Evolutionary conservation across 164 flowering plant genomes (phyloP).

Genomic region (Cinnamomum chago): DNA sequence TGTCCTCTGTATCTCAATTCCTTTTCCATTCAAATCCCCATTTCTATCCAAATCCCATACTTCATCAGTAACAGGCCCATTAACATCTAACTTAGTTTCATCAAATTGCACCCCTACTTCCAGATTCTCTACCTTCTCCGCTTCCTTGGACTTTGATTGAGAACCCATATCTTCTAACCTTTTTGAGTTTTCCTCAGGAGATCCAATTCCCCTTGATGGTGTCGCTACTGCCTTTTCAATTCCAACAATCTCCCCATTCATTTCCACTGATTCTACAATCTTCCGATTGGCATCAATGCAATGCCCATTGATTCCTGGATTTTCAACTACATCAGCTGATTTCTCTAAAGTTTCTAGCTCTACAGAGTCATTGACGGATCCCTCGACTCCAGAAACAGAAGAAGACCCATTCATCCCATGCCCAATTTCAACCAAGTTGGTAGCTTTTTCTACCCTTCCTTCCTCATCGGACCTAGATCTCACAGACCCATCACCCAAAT

Average conservation of each 20-base stretch:
- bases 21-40: conserved; percentile 4
- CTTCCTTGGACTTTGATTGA: neutral
- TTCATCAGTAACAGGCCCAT: neutral
- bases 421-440: conserved; percentile 12
- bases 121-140: neutral
- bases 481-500: conserved; percentile 6
- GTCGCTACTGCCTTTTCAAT: neutral
- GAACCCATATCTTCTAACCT: neutral
- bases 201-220: neutral
- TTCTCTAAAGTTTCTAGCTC: neutral
- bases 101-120: neutral
- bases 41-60: neutral
- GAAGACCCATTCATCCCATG: neutral
- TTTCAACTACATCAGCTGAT: neutral
- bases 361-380: neutral
- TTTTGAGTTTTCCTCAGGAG: neutral
- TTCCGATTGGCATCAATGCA: neutral
- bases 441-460: conserved; percentile 6
- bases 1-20: conserved; percentile 9
- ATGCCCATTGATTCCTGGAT: neutral
- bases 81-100: neutral
- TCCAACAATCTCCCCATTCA: neutral
- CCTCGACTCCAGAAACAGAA: neutral
- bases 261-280: neutral
- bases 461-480: conserved; percentile 4